A percentile compares a stretch with the other conserved stretches of the same genome.
Conservation (phyloP, 2,329 filamentous ascomycete species). For the Claviceps purpurea region DNA sequence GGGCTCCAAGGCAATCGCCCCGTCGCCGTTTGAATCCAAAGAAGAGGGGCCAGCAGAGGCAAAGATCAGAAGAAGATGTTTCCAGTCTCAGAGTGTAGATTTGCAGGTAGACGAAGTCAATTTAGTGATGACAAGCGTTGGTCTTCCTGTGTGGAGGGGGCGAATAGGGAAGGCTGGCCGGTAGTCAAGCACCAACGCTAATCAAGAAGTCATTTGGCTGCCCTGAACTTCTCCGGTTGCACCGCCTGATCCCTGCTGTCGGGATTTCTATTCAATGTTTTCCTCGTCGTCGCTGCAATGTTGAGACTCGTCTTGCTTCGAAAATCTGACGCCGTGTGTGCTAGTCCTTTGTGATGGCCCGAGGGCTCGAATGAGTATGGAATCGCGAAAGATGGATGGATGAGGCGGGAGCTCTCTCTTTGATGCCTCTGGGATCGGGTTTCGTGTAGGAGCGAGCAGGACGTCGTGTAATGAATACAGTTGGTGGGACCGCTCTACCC, state of each 20-base stretch:
- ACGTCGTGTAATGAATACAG: not conserved
- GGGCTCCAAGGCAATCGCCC: constrained; percentile 11
- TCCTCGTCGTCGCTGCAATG: not conserved
- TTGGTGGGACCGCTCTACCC: not conserved
- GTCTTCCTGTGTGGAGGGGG: not conserved
- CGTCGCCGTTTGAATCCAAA: not conserved
- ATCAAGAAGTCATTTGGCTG: not conserved
- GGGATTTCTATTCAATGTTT: not conserved
- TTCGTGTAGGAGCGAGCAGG: not conserved
- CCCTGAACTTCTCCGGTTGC: not conserved
- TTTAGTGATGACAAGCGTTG: not conserved
- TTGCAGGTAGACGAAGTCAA: not conserved
- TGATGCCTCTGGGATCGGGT: not conserved
- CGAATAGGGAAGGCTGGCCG: not conserved
- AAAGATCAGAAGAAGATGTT: not conserved
- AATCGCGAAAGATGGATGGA: not conserved
- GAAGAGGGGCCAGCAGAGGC: not conserved
- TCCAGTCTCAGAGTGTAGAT: not conserved
- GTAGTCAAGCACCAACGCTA: not conserved
- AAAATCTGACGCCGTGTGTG: not conserved
- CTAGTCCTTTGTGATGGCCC: not conserved
- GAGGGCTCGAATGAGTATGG: not conserved
- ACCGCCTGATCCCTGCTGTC: not conserved
- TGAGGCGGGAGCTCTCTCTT: not conserved
- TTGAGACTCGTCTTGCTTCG: not conserved